A percentile compares a stretch with the other conserved stretches of the same genome.
phyloP scores from a whole-genome alignment of 108 stramenopile genomes.

The Cylindrotheca closterium region DNA sequence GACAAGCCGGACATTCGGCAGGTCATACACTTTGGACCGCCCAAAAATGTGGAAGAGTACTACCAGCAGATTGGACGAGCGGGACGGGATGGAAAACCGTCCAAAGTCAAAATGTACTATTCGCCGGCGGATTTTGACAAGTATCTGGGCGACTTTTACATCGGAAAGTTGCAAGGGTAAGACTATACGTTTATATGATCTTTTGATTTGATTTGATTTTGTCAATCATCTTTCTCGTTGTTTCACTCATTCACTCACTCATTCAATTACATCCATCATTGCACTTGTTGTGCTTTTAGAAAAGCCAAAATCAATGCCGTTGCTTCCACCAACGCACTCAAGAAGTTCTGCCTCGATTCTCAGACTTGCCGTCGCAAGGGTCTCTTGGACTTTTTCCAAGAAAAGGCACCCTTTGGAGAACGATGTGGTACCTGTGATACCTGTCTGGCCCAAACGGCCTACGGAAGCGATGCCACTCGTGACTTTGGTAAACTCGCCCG shows the following conservation, averaged over 20 bases:
- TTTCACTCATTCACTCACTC: too few relatives aligned
- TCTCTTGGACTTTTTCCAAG: conserved; percentile 73
- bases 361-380: conserved; percentile 62
- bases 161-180: conserved; percentile 36
- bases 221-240: too few relatives aligned
- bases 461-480: conserved; percentile 53
- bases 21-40: conserved; percentile 88
- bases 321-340: conserved; percentile 53
- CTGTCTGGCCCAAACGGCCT: conserved; percentile 36
- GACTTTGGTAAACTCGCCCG: conserved; percentile 68
- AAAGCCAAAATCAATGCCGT: too few relatives aligned
- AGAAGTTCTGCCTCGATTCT: conserved; percentile 47
- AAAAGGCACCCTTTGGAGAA: conserved; percentile 64
- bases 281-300: too few relatives aligned
- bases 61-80: conserved; percentile 95
- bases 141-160: conserved; percentile 76
- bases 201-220: too few relatives aligned
- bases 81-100: conserved; percentile 88
- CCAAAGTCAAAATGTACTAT: conserved; percentile 70
- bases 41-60: conserved; percentile 93
- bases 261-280: too few relatives aligned
- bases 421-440: conserved; percentile 82
- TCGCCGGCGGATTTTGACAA: conserved; percentile 62
- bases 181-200: too few relatives aligned
- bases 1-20: conserved; percentile 73